Base-by-base conservation (phyloP, 441 rosid genomes). In the Dalechampia spathulata region DNA sequence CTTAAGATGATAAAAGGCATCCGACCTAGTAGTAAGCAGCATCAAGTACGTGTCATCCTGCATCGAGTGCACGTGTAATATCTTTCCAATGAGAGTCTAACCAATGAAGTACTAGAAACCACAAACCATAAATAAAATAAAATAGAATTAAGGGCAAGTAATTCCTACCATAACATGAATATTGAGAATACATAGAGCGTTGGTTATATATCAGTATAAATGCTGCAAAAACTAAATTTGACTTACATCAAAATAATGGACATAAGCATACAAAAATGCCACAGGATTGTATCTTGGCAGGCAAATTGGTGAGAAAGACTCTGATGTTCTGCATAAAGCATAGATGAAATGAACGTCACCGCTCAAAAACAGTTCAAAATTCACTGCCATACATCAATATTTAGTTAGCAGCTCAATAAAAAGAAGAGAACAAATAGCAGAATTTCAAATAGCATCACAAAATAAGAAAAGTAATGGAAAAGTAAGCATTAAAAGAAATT, bases 271-370 rank as follows among this genome's bases (percentile, higher is more conserved):
- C 61, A 93, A 61, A 76, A 93, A 93, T 22, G 97, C 93, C 83
- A 75, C 75, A 53, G 99, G 86, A 68, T 93, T 93, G 73, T 93
- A 93, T 81, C 97, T 81, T 49, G 96, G 99, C 47, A 93, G 74
- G 80, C 99, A 93, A 71, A 90, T 93, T 62, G 99, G 99, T 16
- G 95, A 93, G 70, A 93, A 93, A 51, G 90, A 82, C 67, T 93
- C 99, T 52, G 99, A 90, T 38, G 93, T 90, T 82, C 99, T 90
- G 97, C 75, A 79, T 42, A 59, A 57, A 52, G 58, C 28, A 47
- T 47, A 57, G 55, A 51, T 39, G 56, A 48, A 30, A 21, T 32
- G 56, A 68, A 54, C 75, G 65, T 66, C 50, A 26, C 39, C 12
- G 44, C 16, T 17, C 46, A 12, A 27, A 46, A 48, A 36, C 15